Base-by-base conservation (phyloP, 176 grass and related monocot species). In the Themeda triandra region DNA sequence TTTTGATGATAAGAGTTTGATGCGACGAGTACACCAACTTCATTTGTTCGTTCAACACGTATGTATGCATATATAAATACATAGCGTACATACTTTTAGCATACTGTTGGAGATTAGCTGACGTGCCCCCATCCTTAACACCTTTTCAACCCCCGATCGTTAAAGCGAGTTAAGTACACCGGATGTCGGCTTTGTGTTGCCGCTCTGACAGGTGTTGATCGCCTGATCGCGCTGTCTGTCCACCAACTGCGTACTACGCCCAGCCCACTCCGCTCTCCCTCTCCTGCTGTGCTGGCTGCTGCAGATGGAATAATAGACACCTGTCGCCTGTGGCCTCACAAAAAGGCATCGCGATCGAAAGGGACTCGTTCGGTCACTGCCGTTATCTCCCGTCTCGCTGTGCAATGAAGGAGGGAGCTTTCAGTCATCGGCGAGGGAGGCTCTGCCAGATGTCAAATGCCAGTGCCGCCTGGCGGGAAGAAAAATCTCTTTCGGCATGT, bases 91-190 rank as follows among this genome's bases (percentile, higher is more conserved):
- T 48, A 48, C 13, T 37, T 32, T 11, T 21, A 21, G 6, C n/a
- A 32, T 69, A 25, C 53, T 79, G 54, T 37, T 37, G 67, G 76
- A 4, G 59, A 56, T 54, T 66, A 86, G 77, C 42, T 81, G 69
- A 81, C 59, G 59, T 75, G 70, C 70, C 9, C 41, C 41, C 14
- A 10, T 37, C 66, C 32, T 68, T n/a, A 39, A 37, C 14, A 4
- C 9, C 39, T 62, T 39, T 45, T 6, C 51, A 54, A 0, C 37
- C 11, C 32, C 35, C 49, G 15, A 29, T 46, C 54, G 30, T 63
- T 80, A 66, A 74, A 29, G 76, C 58, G 21, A 6, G 54, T 51
- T 73, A 80, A 80, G 76, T 86, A 80, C 67, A 27, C 29, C 78
- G 46, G 65, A 76, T 81, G 82, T 31, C 21, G 9, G 60, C 33